Evolutionary conservation across 2,329 filamentous ascomycete species (phyloP).

Genomic region (Acrocalymma vagum): DNA sequence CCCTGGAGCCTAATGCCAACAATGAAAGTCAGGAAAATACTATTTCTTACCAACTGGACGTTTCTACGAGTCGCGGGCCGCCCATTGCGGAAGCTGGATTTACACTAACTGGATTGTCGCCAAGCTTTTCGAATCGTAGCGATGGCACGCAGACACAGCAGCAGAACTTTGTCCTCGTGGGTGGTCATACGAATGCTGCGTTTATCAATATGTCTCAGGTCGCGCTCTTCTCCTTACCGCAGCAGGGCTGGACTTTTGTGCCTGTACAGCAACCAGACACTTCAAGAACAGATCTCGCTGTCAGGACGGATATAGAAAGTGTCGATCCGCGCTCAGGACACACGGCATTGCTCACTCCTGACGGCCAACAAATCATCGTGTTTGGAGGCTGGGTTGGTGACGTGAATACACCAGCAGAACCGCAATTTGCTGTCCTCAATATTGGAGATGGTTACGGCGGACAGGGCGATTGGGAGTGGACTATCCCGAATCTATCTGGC

Average conservation of each 20-base stretch:
- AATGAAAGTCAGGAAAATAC: too few relatives aligned
- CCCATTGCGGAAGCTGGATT: slow-evolving; percentile 88
- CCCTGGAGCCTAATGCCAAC: slow-evolving; percentile 61
- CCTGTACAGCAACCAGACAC: slow-evolving; percentile 62
- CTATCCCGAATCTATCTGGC: slow-evolving; percentile 63
- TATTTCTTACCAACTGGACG: slow-evolving; percentile 56
- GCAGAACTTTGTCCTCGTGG: slow-evolving; percentile 80
- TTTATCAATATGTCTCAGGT: slow-evolving; percentile 96
- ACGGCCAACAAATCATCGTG: slow-evolving; percentile 79
- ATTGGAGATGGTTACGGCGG: slow-evolving; percentile 77
- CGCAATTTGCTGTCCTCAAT: slow-evolving; percentile 80
- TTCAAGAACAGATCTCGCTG: slow-evolving; percentile 65
- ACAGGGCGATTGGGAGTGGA: slow-evolving; percentile 73
- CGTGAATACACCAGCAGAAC: slow-evolving; percentile 75
- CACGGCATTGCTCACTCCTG: slow-evolving; percentile 80
- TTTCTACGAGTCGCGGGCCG: slow-evolving; percentile 64
- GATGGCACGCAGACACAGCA: slow-evolving; percentile 72
- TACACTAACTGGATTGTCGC: slow-evolving; percentile 76
- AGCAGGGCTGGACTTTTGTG: slow-evolving; percentile 86
- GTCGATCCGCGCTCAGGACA: slow-evolving; percentile 90
- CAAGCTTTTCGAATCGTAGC: slow-evolving; percentile 74
- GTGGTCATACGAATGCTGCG: slow-evolving; percentile 81
- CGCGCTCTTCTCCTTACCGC: slow-evolving; percentile 85
- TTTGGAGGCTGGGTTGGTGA: slow-evolving; percentile 95
- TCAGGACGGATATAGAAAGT: slow-evolving; percentile 53